These are phyloP conservation scores for Ogataea kodamae DNA, from an alignment of 805 yeast genomes.

Conservation along the genomic window DNA sequence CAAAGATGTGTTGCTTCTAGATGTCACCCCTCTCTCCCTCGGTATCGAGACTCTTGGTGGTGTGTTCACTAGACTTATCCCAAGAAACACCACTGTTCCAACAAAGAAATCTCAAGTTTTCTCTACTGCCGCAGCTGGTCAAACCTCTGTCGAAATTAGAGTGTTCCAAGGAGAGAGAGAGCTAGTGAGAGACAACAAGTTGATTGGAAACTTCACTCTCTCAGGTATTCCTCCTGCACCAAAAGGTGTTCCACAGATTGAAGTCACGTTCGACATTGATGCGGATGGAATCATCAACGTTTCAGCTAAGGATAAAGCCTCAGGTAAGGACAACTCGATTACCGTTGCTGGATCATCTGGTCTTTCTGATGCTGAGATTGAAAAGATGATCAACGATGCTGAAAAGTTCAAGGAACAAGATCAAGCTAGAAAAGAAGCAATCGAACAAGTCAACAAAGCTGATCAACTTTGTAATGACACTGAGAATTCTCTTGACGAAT, in stretches of 20 bases:
- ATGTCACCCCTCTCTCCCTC: conserved; percentile 82
- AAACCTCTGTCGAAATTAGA: conserved; percentile 94
- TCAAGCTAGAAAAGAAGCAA: conserved; percentile 52
- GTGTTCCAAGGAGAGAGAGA: conserved; percentile 99
- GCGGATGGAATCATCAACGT: conserved; percentile 91
- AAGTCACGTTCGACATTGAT: conserved; percentile 93
- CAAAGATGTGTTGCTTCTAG: conserved; percentile 70
- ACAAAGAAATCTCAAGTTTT: conserved; percentile 94
- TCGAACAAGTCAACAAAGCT: conserved; percentile 74
- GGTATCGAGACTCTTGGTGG: conserved; percentile 99
- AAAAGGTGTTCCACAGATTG: conserved; percentile 92
- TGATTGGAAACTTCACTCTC: conserved; percentile 93
- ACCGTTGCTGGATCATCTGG: conserved; percentile 71
- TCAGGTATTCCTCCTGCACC: conserved; percentile 95
- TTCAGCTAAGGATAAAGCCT: conserved; percentile 74
- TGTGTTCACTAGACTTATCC: conserved; percentile 87
- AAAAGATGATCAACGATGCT: conserved; percentile 62
- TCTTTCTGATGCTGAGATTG: conserved; percentile 64
- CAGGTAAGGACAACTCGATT: conserved; percentile 73
- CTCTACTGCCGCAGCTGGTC: conserved; percentile 96
- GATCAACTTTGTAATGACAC: conserved; percentile 83
- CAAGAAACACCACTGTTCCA: conserved; percentile 95
- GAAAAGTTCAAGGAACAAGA: conserved; percentile 59
- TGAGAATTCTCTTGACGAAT: conserved; percentile 78
- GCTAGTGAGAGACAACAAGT: conserved; percentile 94